Percentiles rank a stretch among this genome's conserved stretches.
Evolutionary conservation across 495 filamentous ascomycete species (phyloP).

Genomic region (Aspergillus avenaceus): DNA sequence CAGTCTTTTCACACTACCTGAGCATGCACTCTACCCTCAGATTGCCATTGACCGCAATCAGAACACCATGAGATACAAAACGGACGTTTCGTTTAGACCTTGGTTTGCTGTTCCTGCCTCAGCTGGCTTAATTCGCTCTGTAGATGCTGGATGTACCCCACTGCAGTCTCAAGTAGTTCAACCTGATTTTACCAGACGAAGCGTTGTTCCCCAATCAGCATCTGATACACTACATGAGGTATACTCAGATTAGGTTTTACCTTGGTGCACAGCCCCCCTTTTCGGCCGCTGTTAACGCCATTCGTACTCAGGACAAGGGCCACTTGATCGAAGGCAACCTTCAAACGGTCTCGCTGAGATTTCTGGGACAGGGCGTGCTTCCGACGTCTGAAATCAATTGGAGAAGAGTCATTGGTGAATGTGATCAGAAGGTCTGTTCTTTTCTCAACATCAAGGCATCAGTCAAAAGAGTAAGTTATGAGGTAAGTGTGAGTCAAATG

Average conservation of each 20-base stretch:
- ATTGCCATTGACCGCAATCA: too few species aligned
- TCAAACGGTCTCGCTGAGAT: constrained; percentile 15
- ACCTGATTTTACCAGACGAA: neutral
- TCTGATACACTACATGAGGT: neutral
- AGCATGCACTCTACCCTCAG: neutral
- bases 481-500: neutral
- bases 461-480: neutral
- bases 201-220: neutral
- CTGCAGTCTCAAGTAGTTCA: constrained; percentile 12
- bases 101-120: neutral
- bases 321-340: constrained; percentile 11
- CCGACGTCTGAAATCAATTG: constrained; percentile 9
- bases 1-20: neutral
- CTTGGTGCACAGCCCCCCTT: constrained; percentile 8
- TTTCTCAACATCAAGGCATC: too few species aligned
- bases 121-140: constrained; percentile 8
- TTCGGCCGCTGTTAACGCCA: constrained; percentile 7
- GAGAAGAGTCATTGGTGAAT: neutral
- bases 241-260: neutral
- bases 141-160: constrained; percentile 13
- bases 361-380: constrained; percentile 17
- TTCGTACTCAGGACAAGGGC: constrained; percentile 8
- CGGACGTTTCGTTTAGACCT: too few species aligned
- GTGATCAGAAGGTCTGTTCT: neutral
- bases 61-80: too few species aligned